A percentile compares a stretch with the other conserved stretches of the same genome.
These are phyloP conservation scores for Linanthus parryae DNA, from an alignment of 148 eudicot species.

Conservation along the genomic window DNA sequence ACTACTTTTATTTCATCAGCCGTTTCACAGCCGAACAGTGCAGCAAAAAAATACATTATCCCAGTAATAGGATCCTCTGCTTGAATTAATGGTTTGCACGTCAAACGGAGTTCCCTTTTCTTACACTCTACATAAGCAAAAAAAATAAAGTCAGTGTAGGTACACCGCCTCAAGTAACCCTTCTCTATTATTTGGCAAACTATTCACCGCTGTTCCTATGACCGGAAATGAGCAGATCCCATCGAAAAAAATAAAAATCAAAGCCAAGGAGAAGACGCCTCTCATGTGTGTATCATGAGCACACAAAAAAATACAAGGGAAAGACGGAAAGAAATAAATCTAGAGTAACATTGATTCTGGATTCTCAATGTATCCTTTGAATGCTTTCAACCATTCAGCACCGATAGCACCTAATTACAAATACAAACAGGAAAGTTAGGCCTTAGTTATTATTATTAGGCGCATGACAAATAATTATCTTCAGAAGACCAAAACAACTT, in stretches of 20 bases:
- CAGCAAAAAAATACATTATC: too few species aligned
- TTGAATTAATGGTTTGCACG: too few species aligned
- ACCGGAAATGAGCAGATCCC: not conserved
- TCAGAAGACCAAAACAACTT: too few species aligned
- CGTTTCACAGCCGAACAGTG: too few species aligned
- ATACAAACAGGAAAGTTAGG: not conserved
- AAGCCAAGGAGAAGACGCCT: not conserved
- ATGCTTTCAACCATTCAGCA: constrained; percentile 97
- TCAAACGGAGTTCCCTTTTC: too few species aligned
- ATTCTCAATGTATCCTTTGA: constrained; percentile 92
- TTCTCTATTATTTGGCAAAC: constrained; percentile 12
- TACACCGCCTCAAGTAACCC: constrained; percentile 5
- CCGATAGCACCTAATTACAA: constrained; percentile 76
- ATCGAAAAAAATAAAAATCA: not conserved
- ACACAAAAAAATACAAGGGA: constrained; percentile 2
- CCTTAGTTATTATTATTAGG: too few species aligned
- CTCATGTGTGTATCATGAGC: not conserved
- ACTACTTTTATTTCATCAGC: too few species aligned
- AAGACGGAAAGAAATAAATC: not conserved
- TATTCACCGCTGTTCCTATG: not conserved
- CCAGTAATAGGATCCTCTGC: too few species aligned
- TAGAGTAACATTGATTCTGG: constrained; percentile 93
- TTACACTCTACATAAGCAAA: constrained; percentile 19
- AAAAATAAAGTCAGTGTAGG: constrained; percentile 8
- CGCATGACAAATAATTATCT: too few species aligned